Base-by-base conservation (phyloP, 2,329 filamentous ascomycete species). In the Cercospora sojina region DNA sequence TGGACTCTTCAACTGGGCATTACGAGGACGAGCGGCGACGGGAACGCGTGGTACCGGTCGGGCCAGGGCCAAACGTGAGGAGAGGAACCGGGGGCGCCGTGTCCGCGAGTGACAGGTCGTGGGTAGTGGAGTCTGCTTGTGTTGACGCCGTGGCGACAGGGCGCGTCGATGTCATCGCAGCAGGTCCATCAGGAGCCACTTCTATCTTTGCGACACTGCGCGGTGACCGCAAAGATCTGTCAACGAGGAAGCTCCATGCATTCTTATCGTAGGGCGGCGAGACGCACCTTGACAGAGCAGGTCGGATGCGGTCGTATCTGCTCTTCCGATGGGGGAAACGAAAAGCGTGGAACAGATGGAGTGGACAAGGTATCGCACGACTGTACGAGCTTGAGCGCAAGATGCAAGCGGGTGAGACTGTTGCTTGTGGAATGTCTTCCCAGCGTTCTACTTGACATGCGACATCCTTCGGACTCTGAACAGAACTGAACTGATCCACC, bases 21-120 rank as follows among this genome's bases (percentile, higher is more conserved):
- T 25, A 67, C 64, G 8, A 60, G 59, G 4, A 70, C 67, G 10
- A 69, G 67, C 32, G 69, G 69, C 5, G 59, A 64, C 18, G 69
- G 65, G 1, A 70, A 69, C 16, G 59, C 59, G 13, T 70, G 69
- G 69, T 66, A 70, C 62, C 58, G 69, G n/a, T 58, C 67, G n/a
- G 65, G 67, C n/a, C 65, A 69, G 59, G 65, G 65, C 7, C 69
- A 67, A 51, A 70, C 67, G 7, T 70, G 60, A 67, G n/a, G 35
- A n/a, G 35, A 38, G 13, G n/a, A n/a, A n/a, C n/a, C 5, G 18
- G 29, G 10, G 3, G 12, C 3, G n/a, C 49, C 8, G 43, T n/a
- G 57, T 38, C 23, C 13, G 23, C 38, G 16, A 32, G 55, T 23
- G 20, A 49, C 20, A 23, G 43, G 43, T 25, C 43, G 43, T 49